These are phyloP conservation scores for Stagonosporopsis rhizophila DNA, from an alignment of 2,329 filamentous ascomycete genomes.

Conservation along the genomic window DNA sequence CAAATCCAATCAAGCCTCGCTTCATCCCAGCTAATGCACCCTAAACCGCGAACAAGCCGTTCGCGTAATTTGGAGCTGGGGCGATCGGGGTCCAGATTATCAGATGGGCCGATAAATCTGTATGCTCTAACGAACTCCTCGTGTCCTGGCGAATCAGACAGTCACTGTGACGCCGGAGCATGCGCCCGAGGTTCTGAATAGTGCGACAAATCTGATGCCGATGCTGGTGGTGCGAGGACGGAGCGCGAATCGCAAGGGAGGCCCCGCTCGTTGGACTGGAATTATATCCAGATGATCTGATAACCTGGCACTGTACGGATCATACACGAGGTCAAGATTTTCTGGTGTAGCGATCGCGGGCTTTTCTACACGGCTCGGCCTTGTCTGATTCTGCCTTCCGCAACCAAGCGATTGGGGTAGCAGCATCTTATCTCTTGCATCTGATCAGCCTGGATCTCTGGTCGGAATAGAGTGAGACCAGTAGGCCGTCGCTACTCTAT, in stretches of 20 bases:
- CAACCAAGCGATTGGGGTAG: conserved; percentile 2
- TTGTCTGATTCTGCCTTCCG: conserved; percentile 34
- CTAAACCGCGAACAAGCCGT: conserved; percentile 18
- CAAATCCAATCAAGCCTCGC: conserved; percentile 32
- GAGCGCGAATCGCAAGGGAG: conserved; percentile 8
- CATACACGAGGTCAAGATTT: conserved; percentile 3
- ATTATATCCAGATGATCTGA: conserved; percentile 32
- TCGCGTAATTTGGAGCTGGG: conserved; percentile 25
- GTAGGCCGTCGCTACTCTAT: not conserved
- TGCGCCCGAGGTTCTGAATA: not conserved
- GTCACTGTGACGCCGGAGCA: not conserved
- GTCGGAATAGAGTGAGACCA: not conserved
- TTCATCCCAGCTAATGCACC: conserved; percentile 22
- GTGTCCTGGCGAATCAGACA: conserved; percentile 9
- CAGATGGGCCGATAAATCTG: conserved; percentile 38
- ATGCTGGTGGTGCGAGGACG: not conserved
- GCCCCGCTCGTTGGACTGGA: conserved; percentile 17
- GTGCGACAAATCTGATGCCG: conserved; percentile 3
- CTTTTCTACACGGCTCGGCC: conserved; percentile 11
- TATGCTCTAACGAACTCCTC: conserved; percentile 11
- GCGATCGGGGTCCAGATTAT: conserved; percentile 37
- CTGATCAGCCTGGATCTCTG: conserved; percentile 24
- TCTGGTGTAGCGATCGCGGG: conserved; percentile 9
- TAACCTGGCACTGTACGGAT: conserved; percentile 18
- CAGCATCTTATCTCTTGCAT: conserved; percentile 38